Evolutionary conservation across 2,329 filamentous ascomycete genomes (phyloP), one percentile per base, ranked within the genome.

Genomic region (Neofusicoccum sp.): DNA sequence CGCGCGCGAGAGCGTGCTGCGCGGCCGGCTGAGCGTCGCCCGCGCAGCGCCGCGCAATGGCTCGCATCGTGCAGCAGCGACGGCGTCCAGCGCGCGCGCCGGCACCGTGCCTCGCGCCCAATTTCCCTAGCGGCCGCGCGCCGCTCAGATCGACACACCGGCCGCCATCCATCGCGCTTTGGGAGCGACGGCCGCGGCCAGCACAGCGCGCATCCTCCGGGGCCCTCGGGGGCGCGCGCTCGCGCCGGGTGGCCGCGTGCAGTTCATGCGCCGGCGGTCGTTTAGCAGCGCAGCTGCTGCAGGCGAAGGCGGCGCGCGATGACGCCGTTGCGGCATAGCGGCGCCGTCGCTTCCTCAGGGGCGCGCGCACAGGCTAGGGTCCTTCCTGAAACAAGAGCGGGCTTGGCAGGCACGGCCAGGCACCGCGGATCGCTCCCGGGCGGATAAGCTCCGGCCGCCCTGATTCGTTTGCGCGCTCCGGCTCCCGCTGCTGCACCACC

Each of bases 381-480:
- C 22, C 33, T 16, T 34, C 48, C 52, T 56, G 52, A 56, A 56
- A 56, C 52, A 41, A 33, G 47, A 37, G 28, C 52, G 14, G 34
- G 7, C 54, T 58, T 58, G 54, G 54, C 54, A 58, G 39, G 52
- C 52, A 56, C 52, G 16, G 50, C 34, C 11, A 22, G 22, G 22
- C 22, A 22, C 22, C 31, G 48, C 33, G 33, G n/a, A 52, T 52
- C 48, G 11, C 33, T 37, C n/a, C 48, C 48, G 48, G 11, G n/a
- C 28, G 48, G 12, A 8, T n/a, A 6, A 3, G 29, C 11, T 8
- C 28, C 29, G 47, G 6, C 47, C 33, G 33, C n/a, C 33, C 6
- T 52, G 48, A 39, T 52, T 52, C 48, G 48, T 22, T 12, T 22
- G 48, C 33, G 41, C 31, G 22, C 22, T 1, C 22, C 22, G 22